Conservation (phyloP, 306 rosid species). For the Aeschynomene evenia region DNA sequence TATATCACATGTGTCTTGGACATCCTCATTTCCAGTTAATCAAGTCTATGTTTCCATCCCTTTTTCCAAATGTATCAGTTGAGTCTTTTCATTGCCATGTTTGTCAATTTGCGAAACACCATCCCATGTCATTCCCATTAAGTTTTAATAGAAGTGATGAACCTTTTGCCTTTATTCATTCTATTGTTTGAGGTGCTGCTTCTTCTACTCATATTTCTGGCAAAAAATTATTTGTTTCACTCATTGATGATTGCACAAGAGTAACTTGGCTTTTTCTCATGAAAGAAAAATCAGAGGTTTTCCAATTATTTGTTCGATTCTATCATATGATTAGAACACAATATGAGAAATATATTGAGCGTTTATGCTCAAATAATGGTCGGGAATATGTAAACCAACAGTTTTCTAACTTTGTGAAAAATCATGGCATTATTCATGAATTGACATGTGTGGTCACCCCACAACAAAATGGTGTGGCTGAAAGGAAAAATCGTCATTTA, state of each 20-base stretch:
- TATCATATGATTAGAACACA: background rate
- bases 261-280: background rate
- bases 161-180: background rate
- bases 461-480: background rate
- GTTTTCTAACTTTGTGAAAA: too few relatives aligned
- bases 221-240: background rate
- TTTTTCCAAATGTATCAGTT: background rate
- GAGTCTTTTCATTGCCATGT: background rate
- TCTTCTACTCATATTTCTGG: background rate
- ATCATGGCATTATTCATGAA: background rate
- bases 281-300: background rate
- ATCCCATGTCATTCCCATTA: background rate
- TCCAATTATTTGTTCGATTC: background rate
- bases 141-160: background rate
- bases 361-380: background rate
- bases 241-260: background rate
- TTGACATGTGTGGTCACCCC: too few relatives aligned
- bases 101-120: background rate
- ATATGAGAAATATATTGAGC: background rate
- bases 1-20: background rate
- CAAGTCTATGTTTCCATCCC: background rate
- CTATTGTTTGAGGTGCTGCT: background rate
- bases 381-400: background rate
- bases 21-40: background rate
- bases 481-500: too few relatives aligned